A percentile compares a stretch with the other conserved stretches of the same genome.
phyloP scores from a whole-genome alignment of 441 rosid species.

The Iberis amara region DNA sequence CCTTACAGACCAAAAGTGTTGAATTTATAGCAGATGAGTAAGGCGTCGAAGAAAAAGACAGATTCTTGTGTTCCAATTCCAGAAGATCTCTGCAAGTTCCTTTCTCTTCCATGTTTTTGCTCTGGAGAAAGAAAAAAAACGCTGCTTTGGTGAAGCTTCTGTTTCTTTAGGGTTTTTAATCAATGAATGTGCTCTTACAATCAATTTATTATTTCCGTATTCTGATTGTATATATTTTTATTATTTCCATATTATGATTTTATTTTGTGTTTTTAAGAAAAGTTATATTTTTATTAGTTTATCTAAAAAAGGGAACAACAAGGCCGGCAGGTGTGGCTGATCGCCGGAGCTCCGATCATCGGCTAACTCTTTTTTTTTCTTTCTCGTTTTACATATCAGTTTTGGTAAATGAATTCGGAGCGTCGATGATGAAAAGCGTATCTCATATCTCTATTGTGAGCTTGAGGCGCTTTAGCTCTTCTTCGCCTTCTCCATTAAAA shows the following conservation, averaged over 20 bases:
- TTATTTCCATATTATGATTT: background rate
- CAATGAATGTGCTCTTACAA: background rate
- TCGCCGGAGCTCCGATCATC: too few relatives aligned
- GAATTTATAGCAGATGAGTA: constrained; percentile 27
- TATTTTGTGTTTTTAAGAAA: background rate
- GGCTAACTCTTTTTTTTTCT: too few relatives aligned
- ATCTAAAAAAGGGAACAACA: too few relatives aligned
- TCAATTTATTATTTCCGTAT: background rate
- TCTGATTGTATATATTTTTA: background rate
- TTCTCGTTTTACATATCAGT: too few relatives aligned
- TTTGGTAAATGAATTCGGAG: background rate
- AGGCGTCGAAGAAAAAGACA: constrained; percentile 36
- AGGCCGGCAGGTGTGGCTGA: too few relatives aligned
- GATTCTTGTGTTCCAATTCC: constrained; percentile 42
- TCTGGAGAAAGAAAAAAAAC: background rate
- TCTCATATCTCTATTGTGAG: constrained; percentile 19
- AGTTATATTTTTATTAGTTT: too few relatives aligned
- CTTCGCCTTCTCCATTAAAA: constrained; percentile 3
- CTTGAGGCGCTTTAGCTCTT: constrained; percentile 24
- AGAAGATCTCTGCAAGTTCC: constrained; percentile 44
- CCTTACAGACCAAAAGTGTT: constrained; percentile 19
- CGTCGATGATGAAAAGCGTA: constrained; percentile 20
- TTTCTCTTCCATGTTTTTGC: constrained; percentile 1
- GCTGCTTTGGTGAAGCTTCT: too few relatives aligned
- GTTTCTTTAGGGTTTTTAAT: background rate